These are phyloP conservation scores for Citrus maxima DNA, from an alignment of 345 rosid species.

Conservation along the genomic window DNA sequence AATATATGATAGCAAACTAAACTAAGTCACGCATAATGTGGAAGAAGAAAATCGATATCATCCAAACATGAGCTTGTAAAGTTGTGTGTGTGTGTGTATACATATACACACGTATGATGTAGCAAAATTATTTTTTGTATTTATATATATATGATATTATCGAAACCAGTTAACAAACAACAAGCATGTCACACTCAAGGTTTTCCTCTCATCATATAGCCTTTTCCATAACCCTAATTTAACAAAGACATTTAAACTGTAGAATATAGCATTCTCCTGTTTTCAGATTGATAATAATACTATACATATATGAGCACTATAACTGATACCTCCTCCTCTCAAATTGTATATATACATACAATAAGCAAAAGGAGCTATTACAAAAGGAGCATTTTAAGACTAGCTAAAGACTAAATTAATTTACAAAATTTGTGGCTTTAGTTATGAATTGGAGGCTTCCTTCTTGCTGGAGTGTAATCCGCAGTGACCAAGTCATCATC, in stretches of 20 bases:
- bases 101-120: background rate
- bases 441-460: conserved; percentile 67
- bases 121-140: background rate
- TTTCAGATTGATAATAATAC: background rate
- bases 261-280: background rate
- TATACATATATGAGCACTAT: background rate
- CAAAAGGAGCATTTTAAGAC: background rate
- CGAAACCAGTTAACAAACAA: background rate
- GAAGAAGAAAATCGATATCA: too few relatives aligned
- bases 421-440: conserved; percentile 15
- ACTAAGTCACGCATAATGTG: too few relatives aligned
- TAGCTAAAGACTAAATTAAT: background rate
- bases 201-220: background rate
- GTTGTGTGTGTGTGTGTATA: background rate
- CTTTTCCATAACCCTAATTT: background rate
- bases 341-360: background rate
- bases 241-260: background rate
- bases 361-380: background rate
- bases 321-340: background rate
- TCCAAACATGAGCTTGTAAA: background rate
- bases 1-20: too few relatives aligned
- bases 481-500: conserved; percentile 35
- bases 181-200: too few relatives aligned
- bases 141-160: too few relatives aligned
- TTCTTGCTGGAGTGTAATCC: conserved; percentile 61